Evolutionary conservation across 2,329 filamentous ascomycete species (phyloP).

Genomic region (Atkinsonella hypoxylon): DNA sequence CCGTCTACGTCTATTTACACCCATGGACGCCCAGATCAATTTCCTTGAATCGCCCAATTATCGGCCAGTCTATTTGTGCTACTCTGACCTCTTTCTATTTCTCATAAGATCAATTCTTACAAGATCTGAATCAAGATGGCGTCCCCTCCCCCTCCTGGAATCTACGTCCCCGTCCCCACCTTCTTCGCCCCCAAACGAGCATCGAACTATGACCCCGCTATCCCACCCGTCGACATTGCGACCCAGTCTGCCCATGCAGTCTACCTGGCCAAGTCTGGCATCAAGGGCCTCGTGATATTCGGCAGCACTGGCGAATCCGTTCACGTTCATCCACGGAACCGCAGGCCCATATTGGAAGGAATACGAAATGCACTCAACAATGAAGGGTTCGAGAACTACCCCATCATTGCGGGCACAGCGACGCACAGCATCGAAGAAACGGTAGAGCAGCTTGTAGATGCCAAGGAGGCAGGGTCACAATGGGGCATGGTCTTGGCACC

Average conservation of each 20-base stretch:
- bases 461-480: conserved; percentile 43
- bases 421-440: conserved; percentile 52
- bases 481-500: conserved; percentile 48
- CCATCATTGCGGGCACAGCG: conserved; percentile 49
- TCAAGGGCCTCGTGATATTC: conserved; percentile 49
- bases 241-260: conserved; percentile 47
- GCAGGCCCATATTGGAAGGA: conserved; percentile 39
- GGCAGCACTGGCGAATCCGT: conserved; percentile 55
- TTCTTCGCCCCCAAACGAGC: conserved; percentile 41
- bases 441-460: conserved; percentile 42
- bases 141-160: conserved; percentile 38
- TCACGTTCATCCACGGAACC: conserved; percentile 47
- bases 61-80: background rate
- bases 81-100: background rate
- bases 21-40: background rate
- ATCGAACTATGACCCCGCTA: conserved; percentile 29
- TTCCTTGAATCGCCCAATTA: background rate
- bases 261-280: conserved; percentile 47
- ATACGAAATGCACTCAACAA: conserved; percentile 42
- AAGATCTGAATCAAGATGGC: background rate
- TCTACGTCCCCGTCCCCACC: conserved; percentile 50
- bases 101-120: too few relatives aligned
- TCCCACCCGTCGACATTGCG: conserved; percentile 42
- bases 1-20: too few relatives aligned
- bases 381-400: conserved; percentile 44